phyloP scores from a whole-genome alignment of 176 grass and related monocot species.

The Alloteropsis semialata region DNA sequence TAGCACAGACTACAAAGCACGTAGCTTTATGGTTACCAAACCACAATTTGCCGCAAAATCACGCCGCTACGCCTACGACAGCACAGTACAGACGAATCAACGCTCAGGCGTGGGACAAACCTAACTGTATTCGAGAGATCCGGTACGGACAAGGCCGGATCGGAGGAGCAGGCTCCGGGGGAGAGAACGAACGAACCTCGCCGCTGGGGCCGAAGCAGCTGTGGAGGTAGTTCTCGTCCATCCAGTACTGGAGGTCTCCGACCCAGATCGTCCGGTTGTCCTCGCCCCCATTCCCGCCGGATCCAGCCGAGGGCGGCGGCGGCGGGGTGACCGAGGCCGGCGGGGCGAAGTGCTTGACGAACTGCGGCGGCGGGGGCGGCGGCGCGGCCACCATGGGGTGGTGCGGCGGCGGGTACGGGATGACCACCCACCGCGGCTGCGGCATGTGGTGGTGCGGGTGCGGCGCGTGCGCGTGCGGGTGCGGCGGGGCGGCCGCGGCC shows the following conservation, averaged over 20 bases:
- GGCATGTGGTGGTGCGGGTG: slow-evolving; percentile 54
- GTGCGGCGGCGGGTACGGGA: slow-evolving; percentile 51
- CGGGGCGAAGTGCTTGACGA: slow-evolving; percentile 42
- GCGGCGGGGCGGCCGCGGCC: not conserved
- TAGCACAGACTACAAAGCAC: not conserved
- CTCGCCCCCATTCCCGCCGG: slow-evolving; percentile 40
- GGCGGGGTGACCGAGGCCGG: slow-evolving; percentile 44
- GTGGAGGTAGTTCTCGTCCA: slow-evolving; percentile 64
- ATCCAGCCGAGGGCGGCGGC: slow-evolving; percentile 34
- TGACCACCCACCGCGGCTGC: slow-evolving; percentile 61
- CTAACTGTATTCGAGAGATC: slow-evolving; percentile 35
- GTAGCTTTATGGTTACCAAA: not conserved
- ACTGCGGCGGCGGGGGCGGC: slow-evolving; percentile 43
- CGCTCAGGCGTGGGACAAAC: not conserved
- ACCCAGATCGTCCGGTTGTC: slow-evolving; percentile 71
- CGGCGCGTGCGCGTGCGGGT: slow-evolving; percentile 18
- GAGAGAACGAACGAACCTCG: slow-evolving; percentile 35
- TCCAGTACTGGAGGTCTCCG: slow-evolving; percentile 63
- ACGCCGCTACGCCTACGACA: not conserved
- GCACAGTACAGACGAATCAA: slow-evolving; percentile 6
- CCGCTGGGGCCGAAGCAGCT: slow-evolving; percentile 55
- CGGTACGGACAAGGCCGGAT: slow-evolving; percentile 33
- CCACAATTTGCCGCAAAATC: not conserved
- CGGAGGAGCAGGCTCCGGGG: not conserved
- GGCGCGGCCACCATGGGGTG: slow-evolving; percentile 44